A percentile compares a stretch with the other conserved stretches of the same genome.
phyloP scores from a whole-genome alignment of 805 yeast species.

The Metschnikowia lochheadii region DNA sequence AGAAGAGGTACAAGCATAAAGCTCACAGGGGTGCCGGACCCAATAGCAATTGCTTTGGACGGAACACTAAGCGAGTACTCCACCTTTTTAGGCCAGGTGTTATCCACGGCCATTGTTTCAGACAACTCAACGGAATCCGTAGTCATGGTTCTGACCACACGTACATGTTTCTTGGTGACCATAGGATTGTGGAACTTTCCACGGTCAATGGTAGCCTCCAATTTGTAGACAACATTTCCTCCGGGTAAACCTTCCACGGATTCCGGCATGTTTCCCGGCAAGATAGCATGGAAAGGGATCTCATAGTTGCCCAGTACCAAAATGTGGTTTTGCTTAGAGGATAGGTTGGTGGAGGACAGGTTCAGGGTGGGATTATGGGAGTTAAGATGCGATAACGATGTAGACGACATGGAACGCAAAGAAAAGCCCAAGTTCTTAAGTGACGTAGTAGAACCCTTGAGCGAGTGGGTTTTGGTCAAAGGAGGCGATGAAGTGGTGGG shows the following conservation, averaged over 20 bases:
- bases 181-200: slow-evolving; percentile 70
- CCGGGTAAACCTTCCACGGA: slow-evolving; percentile 87
- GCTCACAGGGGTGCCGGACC: slow-evolving; percentile 68
- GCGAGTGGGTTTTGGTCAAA: slow-evolving; percentile 20
- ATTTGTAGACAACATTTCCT: slow-evolving; percentile 64
- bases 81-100: slow-evolving; percentile 91
- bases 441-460: slow-evolving; percentile 42
- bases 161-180: slow-evolving; percentile 62
- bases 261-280: slow-evolving; percentile 84
- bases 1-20: slow-evolving; percentile 71
- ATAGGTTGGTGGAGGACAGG: slow-evolving; percentile 24
- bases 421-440: slow-evolving; percentile 33
- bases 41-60: slow-evolving; percentile 84
- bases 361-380: slow-evolving; percentile 11
- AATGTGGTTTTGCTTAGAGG: slow-evolving; percentile 32
- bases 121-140: slow-evolving; percentile 83
- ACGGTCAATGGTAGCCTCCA: slow-evolving; percentile 79
- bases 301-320: slow-evolving; percentile 78
- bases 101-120: slow-evolving; percentile 90
- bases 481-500: slow-evolving; percentile 1
- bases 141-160: slow-evolving; percentile 82
- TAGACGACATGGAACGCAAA: slow-evolving; percentile 34
- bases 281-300: slow-evolving; percentile 78
- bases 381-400: slow-evolving; percentile 17
- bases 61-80: slow-evolving; percentile 88